Evolutionary conservation across 495 filamentous ascomycete species (phyloP), one percentile per base, ranked within the genome.

Genomic region (Aspergillus egyptiacus): DNA sequence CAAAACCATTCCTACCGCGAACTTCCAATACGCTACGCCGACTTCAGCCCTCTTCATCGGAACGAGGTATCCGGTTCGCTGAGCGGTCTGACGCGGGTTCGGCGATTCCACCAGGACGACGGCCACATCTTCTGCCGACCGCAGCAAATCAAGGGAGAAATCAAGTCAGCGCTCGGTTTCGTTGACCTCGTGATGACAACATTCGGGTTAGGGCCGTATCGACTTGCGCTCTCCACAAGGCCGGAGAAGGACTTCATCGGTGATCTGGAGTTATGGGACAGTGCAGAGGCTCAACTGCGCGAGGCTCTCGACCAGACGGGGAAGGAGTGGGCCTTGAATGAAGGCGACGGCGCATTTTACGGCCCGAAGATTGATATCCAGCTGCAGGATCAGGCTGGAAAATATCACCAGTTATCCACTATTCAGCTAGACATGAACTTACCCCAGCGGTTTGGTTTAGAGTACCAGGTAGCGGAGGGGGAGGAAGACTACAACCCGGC

Each of bases 101-200:
- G 91, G 33, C 76, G 89, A n/a, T 96, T 96, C 61, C 91, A 96
- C 66, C 91, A 96, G 64, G 91, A 96, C 60, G 91, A 96, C 58
- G 91, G 87, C 1, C 91, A 96, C 61, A 95, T 96, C 32, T 96
- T 96, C 67, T 95, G 91, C 63, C 81, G 86, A 9, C 88, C 86
- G 34, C 73, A 73, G 27, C 91, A 96, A 68, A 87, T 96, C 50
- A 74, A 82, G 47, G 72, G 79, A 8, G 91, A 96, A 66, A 95
- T 96, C 40, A 70, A 72, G 23, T 79, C 76, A 46, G 90, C 88
- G 3, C 68, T 96, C 42, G 80, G 85, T 5, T 95, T 96, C 60
- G 83, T 95, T 30, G 72, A 81, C 5, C 74, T 87, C 60, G 83
- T 86, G 1, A 95, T 95, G 71, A 71, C 71, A 20, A 84, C 83